A percentile compares a stretch with the other conserved stretches of the same genome.
Conservation (phyloP, 2,329 filamentous ascomycete species). For the Ceratocystis colombiana region DNA sequence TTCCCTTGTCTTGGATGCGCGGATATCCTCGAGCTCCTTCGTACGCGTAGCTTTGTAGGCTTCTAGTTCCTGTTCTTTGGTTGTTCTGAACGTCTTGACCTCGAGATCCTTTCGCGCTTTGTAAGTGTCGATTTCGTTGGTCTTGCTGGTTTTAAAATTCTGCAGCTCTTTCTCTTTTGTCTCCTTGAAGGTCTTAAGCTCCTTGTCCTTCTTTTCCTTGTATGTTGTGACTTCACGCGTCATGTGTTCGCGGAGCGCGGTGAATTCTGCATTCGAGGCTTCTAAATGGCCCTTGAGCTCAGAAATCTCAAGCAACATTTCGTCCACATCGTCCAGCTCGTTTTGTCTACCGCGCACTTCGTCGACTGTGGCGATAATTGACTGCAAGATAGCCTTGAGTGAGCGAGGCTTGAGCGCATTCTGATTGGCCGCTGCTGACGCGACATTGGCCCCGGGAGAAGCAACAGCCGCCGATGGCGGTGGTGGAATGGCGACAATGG, state of each 20-base stretch:
- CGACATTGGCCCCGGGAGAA: background rate
- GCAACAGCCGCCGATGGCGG: conserved; percentile 5
- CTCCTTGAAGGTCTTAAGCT: conserved; percentile 21
- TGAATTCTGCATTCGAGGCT: conserved; percentile 20
- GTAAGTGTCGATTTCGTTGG: conserved; percentile 24
- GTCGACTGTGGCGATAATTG: conserved; percentile 23
- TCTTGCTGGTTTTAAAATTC: conserved; percentile 24
- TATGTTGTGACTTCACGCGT: conserved; percentile 20
- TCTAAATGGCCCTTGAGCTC: conserved; percentile 24
- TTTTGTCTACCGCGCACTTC: conserved; percentile 20
- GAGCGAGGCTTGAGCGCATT: conserved; percentile 10
- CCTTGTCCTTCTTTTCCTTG: conserved; percentile 24
- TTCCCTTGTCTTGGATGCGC: conserved; percentile 18
- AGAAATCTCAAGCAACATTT: conserved; percentile 24
- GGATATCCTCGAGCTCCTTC: conserved; percentile 24
- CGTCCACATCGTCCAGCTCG: conserved; percentile 19
- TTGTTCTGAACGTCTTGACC: conserved; percentile 21
- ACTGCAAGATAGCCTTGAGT: conserved; percentile 19
- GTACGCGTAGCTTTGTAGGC: conserved; percentile 21
- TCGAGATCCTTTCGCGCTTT: conserved; percentile 24
- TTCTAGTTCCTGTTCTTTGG: conserved; percentile 24
- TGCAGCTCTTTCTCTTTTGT: conserved; percentile 21
- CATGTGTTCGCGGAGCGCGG: conserved; percentile 23
- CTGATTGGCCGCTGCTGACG: background rate
- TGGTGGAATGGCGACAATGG: background rate